phyloP scores from a whole-genome alignment of 371 early-diverging fungal genomes.

The Syncephalastrum sp. region DNA sequence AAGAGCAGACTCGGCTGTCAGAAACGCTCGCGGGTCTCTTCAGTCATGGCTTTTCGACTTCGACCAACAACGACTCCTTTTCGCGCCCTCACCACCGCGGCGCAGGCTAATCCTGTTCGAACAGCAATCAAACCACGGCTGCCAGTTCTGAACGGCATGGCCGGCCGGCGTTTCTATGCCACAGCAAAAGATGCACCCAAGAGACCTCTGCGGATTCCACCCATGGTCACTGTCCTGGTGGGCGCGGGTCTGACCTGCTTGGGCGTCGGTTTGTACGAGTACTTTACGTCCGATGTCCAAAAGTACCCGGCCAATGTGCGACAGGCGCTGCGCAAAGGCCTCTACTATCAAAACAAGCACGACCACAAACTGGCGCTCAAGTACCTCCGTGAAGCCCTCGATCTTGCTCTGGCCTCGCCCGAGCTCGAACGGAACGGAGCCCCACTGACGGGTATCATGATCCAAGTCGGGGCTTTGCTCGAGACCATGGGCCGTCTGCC shows the following conservation, averaged over 20 bases:
- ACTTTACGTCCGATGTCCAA: slow-evolving; percentile 57
- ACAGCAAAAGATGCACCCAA: no score
- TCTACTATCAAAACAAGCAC: slow-evolving; percentile 56
- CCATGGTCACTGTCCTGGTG: slow-evolving; percentile 39
- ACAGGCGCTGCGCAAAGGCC: slow-evolving; percentile 56
- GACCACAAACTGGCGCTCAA: slow-evolving; percentile 46
- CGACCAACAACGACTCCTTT: no score
- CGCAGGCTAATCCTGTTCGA: no score
- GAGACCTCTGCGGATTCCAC: slow-evolving; percentile 18
- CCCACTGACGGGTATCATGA: slow-evolving; percentile 64
- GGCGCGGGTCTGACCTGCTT: slow-evolving; percentile 42
- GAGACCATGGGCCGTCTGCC: slow-evolving; percentile 47
- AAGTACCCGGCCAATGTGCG: slow-evolving; percentile 56
- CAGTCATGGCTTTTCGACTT: no score
- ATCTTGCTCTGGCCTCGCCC: slow-evolving; percentile 43
- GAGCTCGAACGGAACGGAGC: slow-evolving; percentile 51
- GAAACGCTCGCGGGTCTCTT: no score
- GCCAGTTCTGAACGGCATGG: no score
- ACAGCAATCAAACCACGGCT: no score
- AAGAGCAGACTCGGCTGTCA: no score
- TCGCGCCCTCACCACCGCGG: no score
- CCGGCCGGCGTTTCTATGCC: no score
- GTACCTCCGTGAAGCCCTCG: slow-evolving; percentile 52
- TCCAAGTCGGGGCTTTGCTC: slow-evolving; percentile 54
- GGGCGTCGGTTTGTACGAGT: slow-evolving; percentile 52